Conservation (phyloP, 768 basidiomycete genomes). For the Stropharia rugosoannulata region DNA sequence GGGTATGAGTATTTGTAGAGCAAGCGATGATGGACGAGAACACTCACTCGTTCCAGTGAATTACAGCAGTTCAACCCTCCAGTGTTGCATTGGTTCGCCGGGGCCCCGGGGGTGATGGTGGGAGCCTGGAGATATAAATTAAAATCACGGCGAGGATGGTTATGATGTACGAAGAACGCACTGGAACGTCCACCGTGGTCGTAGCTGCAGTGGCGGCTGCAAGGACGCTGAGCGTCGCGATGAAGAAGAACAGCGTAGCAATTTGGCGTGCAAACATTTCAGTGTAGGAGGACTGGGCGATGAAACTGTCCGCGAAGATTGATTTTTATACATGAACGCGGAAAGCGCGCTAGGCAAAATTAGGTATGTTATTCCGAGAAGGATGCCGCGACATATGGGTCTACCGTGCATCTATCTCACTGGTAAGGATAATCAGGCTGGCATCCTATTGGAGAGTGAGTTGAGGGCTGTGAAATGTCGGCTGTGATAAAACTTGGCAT, state of each 20-base stretch:
- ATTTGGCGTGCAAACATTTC: constrained; percentile 12
- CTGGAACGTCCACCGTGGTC: constrained; percentile 13
- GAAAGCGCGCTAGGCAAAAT: neutral
- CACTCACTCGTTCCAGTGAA: constrained; percentile 10
- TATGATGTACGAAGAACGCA: neutral
- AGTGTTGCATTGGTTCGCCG: constrained; percentile 21
- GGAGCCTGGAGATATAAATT: neutral
- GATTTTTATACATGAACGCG: neutral
- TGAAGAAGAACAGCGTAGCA: constrained; percentile 9
- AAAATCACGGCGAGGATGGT: neutral
- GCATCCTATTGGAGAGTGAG: neutral
- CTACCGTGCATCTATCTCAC: neutral
- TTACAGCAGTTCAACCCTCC: constrained; percentile 22
- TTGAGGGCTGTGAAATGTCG: too few relatives aligned
- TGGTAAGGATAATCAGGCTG: neutral
- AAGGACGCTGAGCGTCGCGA: constrained; percentile 16
- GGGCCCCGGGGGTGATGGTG: constrained; percentile 10
- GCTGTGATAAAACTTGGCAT: too few relatives aligned
- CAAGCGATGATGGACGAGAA: neutral
- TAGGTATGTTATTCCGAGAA: neutral
- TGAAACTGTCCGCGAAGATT: neutral
- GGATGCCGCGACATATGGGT: neutral
- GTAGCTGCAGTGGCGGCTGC: constrained; percentile 18
- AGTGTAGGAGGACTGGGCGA: neutral
- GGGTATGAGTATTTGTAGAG: neutral